phyloP scores from a whole-genome alignment of 768 basidiomycete genomes.

The Mycena polygramma region DNA sequence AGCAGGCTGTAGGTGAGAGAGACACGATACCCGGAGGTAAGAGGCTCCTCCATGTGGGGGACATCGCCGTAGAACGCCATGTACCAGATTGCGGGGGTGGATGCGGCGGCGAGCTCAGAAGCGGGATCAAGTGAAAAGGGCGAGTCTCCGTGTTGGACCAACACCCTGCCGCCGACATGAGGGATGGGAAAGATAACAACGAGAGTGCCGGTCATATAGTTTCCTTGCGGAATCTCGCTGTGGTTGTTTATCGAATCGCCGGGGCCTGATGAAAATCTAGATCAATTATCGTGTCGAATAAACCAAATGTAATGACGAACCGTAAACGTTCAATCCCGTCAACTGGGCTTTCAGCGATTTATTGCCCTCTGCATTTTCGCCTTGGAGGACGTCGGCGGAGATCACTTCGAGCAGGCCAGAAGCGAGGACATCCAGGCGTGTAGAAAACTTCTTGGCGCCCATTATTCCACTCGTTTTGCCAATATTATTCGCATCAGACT shows the following conservation, averaged over 20 bases:
- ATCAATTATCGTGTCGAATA: too few species aligned
- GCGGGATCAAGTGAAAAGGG: constrained; percentile 57
- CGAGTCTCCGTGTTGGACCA: constrained; percentile 49
- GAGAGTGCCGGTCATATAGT: constrained; percentile 65
- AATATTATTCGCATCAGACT: neutral
- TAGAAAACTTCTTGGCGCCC: neutral
- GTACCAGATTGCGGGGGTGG: constrained; percentile 54
- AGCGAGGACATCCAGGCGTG: neutral
- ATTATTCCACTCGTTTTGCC: too few species aligned
- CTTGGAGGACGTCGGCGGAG: neutral
- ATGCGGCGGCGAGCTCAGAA: constrained; percentile 29
- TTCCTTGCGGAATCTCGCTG: constrained; percentile 61
- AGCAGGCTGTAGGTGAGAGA: constrained; percentile 58
- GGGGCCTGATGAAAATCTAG: neutral
- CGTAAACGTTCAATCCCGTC: neutral
- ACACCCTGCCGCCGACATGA: constrained; percentile 60
- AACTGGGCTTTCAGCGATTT: constrained; percentile 9
- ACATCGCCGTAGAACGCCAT: constrained; percentile 43
- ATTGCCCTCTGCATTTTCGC: neutral
- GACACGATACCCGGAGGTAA: constrained; percentile 49
- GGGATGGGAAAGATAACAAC: constrained; percentile 61
- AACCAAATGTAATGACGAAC: neutral
- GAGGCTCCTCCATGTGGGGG: neutral
- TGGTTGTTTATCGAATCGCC: constrained; percentile 21
- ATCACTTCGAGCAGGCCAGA: constrained; percentile 10